Percentiles rank a stretch among this genome's conserved stretches.
Conservation (phyloP, 352 stramenopile genomes). For the Poterioochromonas sp. region DNA sequence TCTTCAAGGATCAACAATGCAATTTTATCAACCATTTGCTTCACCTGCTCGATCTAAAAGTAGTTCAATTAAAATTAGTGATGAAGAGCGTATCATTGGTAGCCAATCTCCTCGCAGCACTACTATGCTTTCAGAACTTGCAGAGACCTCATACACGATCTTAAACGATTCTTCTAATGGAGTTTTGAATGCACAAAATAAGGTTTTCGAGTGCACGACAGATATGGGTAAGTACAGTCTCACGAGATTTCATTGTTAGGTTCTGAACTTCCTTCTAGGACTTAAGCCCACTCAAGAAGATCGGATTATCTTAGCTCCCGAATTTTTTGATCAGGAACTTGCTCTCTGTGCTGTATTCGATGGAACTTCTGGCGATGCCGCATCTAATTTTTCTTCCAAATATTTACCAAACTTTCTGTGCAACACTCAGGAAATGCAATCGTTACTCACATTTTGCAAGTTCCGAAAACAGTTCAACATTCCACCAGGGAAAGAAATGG, state of each 20-base stretch:
- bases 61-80: no score
- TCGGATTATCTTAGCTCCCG: not conserved
- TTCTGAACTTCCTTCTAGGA: not conserved
- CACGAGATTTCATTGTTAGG: not conserved
- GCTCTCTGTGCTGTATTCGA: slow-evolving; percentile 38
- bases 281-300: slow-evolving; percentile 23
- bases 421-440: slow-evolving; percentile 26
- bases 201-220: not conserved
- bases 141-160: no score
- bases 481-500: not conserved
- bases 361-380: slow-evolving; percentile 37
- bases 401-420: slow-evolving; percentile 22
- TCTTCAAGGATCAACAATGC: no score
- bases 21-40: no score
- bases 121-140: no score
- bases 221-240: not conserved
- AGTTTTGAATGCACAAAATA: not conserved
- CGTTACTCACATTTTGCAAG: not conserved
- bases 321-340: slow-evolving; percentile 21
- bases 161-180: not conserved
- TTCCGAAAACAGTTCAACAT: not conserved
- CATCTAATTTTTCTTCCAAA: slow-evolving; percentile 27
- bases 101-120: no score
- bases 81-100: no score
- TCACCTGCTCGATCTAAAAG: no score